These are phyloP conservation scores for Ogataea degrootiae DNA, from an alignment of 805 yeast species.

Conservation along the genomic window DNA sequence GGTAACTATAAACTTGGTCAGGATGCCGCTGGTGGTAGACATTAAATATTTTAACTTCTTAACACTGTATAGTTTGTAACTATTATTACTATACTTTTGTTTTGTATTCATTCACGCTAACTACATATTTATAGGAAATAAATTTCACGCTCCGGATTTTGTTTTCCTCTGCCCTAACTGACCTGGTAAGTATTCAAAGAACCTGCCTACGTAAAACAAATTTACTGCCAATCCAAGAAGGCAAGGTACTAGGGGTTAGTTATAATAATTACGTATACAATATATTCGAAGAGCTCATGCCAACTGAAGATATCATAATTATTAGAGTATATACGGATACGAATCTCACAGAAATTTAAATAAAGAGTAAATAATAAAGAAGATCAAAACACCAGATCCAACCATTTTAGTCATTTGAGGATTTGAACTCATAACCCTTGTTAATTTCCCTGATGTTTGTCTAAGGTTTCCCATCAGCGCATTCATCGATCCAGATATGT, in stretches of 20 bases:
- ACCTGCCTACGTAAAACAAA: too few relatives aligned
- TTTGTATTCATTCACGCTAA: neutral
- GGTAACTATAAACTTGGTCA: slow-evolving; percentile 85
- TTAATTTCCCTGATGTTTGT: slow-evolving; percentile 45
- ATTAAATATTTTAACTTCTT: slow-evolving; percentile 7
- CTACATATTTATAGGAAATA: too few relatives aligned
- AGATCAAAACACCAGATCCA: slow-evolving; percentile 46
- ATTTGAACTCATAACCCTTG: slow-evolving; percentile 54
- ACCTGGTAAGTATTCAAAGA: too few relatives aligned
- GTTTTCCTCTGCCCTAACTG: too few relatives aligned
- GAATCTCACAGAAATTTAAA: slow-evolving; percentile 36
- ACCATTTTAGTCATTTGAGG: slow-evolving; percentile 58
- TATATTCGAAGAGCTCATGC: neutral
- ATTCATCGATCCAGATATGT: slow-evolving; percentile 47
- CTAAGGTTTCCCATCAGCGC: slow-evolving; percentile 44
- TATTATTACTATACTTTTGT: neutral
- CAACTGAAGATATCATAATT: neutral
- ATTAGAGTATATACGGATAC: neutral
- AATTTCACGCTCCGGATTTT: too few relatives aligned
- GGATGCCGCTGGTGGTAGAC: slow-evolving; percentile 54
- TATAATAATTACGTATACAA: too few relatives aligned
- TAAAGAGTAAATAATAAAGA: slow-evolving; percentile 55
- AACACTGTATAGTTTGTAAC: neutral
- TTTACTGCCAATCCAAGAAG: too few relatives aligned
- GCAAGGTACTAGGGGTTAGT: too few relatives aligned